Evolutionary conservation across 2,329 filamentous ascomycete genomes (phyloP).

Genomic region (Claviceps monticola): DNA sequence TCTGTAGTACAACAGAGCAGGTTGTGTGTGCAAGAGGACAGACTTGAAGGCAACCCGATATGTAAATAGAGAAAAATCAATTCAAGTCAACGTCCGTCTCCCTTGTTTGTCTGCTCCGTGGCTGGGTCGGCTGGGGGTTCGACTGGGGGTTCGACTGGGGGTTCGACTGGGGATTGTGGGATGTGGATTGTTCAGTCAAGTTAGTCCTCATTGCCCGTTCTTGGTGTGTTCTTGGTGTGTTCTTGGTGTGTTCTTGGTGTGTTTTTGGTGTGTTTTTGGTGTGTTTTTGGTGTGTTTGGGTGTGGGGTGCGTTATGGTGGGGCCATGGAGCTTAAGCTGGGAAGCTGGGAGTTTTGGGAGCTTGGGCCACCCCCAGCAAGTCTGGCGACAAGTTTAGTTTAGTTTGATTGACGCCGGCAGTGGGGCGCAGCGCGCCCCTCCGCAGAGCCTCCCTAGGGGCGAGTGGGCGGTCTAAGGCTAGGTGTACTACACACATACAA

Average conservation of each 20-base stretch:
- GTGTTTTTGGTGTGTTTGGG: neutral
- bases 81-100: neutral
- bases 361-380: neutral
- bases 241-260: neutral
- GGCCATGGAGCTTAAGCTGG: neutral
- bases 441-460: no score
- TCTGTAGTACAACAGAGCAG: neutral
- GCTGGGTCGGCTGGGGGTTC: neutral
- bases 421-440: no score
- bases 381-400: neutral
- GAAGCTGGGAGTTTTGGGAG: neutral
- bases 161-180: neutral
- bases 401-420: no score
- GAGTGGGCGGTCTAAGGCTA: no score
- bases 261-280: neutral
- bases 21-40: neutral
- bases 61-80: neutral
- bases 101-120: neutral
- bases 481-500: no score
- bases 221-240: neutral
- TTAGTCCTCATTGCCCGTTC: neutral
- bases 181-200: neutral
- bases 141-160: neutral
- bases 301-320: no score
- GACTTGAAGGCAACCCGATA: neutral